Evolutionary conservation across 2,329 filamentous ascomycete genomes (phyloP).

Genomic region (Fusarium siculi): DNA sequence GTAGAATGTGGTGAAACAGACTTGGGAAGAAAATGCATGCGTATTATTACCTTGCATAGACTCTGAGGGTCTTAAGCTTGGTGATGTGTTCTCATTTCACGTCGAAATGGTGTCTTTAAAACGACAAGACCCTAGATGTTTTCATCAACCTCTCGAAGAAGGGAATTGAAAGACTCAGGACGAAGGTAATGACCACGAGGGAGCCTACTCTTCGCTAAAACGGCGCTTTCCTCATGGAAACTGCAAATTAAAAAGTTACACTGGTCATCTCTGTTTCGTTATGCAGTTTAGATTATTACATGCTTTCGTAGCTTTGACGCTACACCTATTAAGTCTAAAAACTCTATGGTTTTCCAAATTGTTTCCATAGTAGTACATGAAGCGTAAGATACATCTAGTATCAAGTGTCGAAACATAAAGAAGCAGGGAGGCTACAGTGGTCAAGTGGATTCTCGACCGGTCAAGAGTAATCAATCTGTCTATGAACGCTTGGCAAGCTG

Average conservation of each 20-base stretch:
- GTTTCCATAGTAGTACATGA: not conserved
- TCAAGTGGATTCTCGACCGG: not conserved
- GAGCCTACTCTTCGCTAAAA: not conserved
- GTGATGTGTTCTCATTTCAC: not conserved
- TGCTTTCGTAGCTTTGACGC: not conserved
- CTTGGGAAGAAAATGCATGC: not conserved
- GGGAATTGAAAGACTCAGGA: not conserved
- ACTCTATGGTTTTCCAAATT: not conserved
- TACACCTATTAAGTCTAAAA: not conserved
- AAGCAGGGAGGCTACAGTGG: too few species aligned
- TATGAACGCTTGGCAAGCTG: slow-evolving; percentile 6
- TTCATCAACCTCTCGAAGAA: not conserved
- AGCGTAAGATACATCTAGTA: not conserved
- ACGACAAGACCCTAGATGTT: not conserved
- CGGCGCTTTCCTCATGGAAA: not conserved
- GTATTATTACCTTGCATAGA: not conserved
- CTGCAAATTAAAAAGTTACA: too few species aligned
- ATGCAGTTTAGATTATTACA: not conserved
- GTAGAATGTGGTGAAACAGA: not conserved
- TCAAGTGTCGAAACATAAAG: not conserved
- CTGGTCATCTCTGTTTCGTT: not conserved
- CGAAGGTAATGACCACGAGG: not conserved
- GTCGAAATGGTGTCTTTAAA: not conserved
- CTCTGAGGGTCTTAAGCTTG: too few species aligned
- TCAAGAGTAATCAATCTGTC: not conserved